Conservation (phyloP, 2,329 filamentous ascomycete species). For the Botrytis elliptica region DNA sequence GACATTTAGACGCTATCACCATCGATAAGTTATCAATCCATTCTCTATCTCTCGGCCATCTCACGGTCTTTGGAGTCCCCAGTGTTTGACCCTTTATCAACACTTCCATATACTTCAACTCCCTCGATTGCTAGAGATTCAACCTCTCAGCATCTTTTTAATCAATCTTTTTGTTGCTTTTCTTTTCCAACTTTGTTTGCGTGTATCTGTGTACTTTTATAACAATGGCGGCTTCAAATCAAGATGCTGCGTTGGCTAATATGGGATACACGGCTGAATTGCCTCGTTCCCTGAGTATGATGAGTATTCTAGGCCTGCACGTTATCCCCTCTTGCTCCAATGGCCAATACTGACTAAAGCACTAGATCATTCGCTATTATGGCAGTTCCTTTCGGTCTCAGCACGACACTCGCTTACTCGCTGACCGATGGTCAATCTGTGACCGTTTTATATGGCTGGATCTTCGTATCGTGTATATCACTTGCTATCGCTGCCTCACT, state of each 20-base stretch:
- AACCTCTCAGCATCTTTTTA: slow-evolving; percentile 2
- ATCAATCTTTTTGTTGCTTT: neutral
- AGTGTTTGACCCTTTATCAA: slow-evolving; percentile 16
- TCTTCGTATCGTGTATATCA: slow-evolving; percentile 63
- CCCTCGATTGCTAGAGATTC: slow-evolving; percentile 7
- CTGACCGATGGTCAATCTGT: slow-evolving; percentile 67
- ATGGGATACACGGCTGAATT: slow-evolving; percentile 68
- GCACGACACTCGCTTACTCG: slow-evolving; percentile 67
- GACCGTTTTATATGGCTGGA: slow-evolving; percentile 69
- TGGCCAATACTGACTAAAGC: slow-evolving; percentile 29
- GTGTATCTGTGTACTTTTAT: neutral
- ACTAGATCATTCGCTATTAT: slow-evolving; percentile 67
- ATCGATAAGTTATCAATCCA: slow-evolving; percentile 15
- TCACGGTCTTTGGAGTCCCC: slow-evolving; percentile 21
- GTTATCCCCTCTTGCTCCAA: slow-evolving; percentile 23
- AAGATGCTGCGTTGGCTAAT: slow-evolving; percentile 20
- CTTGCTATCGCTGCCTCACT: slow-evolving; percentile 63
- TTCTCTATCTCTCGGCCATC: slow-evolving; percentile 25
- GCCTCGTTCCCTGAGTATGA: slow-evolving; percentile 65
- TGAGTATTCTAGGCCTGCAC: slow-evolving; percentile 61
- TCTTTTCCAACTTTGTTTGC: neutral
- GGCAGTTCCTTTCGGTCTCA: slow-evolving; percentile 53
- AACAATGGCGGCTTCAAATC: slow-evolving; percentile 9
- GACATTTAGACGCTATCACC: slow-evolving; percentile 29
- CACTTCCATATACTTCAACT: neutral